Evolutionary conservation across 257 asterid species (phyloP).

Genomic region (Euphrasia confusa): DNA sequence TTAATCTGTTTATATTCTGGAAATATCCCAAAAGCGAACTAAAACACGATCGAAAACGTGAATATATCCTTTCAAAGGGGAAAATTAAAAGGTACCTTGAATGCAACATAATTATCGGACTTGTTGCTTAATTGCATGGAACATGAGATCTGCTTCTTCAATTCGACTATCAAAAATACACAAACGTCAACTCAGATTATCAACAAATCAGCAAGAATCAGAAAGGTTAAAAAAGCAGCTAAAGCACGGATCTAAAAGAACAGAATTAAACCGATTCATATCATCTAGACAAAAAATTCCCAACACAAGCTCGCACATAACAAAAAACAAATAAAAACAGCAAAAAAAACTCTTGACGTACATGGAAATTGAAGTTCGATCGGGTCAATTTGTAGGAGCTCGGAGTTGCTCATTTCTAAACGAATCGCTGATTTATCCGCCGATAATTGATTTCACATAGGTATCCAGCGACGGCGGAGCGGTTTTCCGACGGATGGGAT

Average conservation of each 20-base stretch:
- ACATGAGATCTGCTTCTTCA: slow-evolving; percentile 89
- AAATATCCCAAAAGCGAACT: slow-evolving; percentile 10
- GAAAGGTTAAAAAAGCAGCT: slow-evolving; percentile 7
- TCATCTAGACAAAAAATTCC: slow-evolving; percentile 16
- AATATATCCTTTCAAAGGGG: neutral
- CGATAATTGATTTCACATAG: slow-evolving; percentile 18
- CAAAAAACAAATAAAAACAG: slow-evolving; percentile 5
- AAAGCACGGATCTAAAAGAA: slow-evolving; percentile 31
- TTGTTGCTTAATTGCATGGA: slow-evolving; percentile 66
- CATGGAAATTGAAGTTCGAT: slow-evolving; percentile 76
- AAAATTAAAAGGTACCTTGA: slow-evolving; percentile 49
- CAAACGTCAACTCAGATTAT: slow-evolving; percentile 17
- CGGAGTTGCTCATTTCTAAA: slow-evolving; percentile 47
- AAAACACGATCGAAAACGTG: neutral
- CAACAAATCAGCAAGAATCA: slow-evolving; percentile 18
- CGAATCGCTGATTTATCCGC: slow-evolving; percentile 35
- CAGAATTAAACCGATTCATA: slow-evolving; percentile 16
- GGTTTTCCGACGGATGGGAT: slow-evolving; percentile 20
- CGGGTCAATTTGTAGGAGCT: slow-evolving; percentile 71
- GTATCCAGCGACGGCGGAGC: slow-evolving; percentile 17
- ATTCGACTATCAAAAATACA: slow-evolving; percentile 44
- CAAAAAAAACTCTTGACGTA: slow-evolving; percentile 21
- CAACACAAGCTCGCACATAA: slow-evolving; percentile 1
- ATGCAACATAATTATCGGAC: slow-evolving; percentile 56
- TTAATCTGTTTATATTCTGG: slow-evolving; percentile 1